Conservation (phyloP, 768 basidiomycete species). For the Albatrellus ellisii region DNA sequence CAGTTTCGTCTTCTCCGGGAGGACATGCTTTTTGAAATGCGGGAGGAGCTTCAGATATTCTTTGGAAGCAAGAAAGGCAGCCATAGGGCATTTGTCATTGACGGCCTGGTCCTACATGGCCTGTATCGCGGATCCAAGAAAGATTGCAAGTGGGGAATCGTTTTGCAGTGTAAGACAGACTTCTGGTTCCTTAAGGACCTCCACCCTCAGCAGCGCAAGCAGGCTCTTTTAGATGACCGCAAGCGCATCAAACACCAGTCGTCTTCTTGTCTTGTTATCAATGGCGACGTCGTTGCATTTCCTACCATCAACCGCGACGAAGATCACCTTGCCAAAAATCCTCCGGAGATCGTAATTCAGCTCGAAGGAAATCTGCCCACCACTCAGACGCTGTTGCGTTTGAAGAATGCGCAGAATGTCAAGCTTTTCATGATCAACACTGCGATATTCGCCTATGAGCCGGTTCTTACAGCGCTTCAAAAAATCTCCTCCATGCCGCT, state of each 20-base stretch:
- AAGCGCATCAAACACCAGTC: conserved; percentile 41
- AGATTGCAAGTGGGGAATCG: conserved; percentile 22
- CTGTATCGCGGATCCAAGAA: conserved; percentile 22
- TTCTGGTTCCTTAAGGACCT: conserved; percentile 14
- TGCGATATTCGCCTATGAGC: conserved; percentile 49
- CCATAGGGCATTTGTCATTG: conserved; percentile 25
- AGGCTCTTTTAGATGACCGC: conserved; percentile 24
- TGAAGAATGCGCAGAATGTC: conserved; percentile 25
- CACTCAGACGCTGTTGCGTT: conserved; percentile 24
- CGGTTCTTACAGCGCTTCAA: conserved; percentile 46
- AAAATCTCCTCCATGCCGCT: conserved; percentile 31
- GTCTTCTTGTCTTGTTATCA: conserved; percentile 36
- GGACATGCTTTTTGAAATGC: conserved; percentile 45
- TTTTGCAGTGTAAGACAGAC: conserved; percentile 22
- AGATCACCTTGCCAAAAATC: conserved; percentile 30
- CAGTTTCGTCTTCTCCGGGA: conserved; percentile 54
- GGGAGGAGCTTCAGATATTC: conserved; percentile 38
- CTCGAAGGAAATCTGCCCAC: conserved; percentile 31
- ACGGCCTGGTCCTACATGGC: conserved; percentile 24
- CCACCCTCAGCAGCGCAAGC: conserved; percentile 24
- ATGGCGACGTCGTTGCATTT: conserved; percentile 36
- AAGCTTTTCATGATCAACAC: conserved; percentile 46
- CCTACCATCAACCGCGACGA: conserved; percentile 42
- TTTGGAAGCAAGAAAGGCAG: conserved; percentile 26
- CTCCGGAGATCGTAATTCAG: conserved; percentile 40